These are phyloP conservation scores for Penicillium longicatenatum DNA, from an alignment of 495 filamentous ascomycete genomes.

Conservation along the genomic window DNA sequence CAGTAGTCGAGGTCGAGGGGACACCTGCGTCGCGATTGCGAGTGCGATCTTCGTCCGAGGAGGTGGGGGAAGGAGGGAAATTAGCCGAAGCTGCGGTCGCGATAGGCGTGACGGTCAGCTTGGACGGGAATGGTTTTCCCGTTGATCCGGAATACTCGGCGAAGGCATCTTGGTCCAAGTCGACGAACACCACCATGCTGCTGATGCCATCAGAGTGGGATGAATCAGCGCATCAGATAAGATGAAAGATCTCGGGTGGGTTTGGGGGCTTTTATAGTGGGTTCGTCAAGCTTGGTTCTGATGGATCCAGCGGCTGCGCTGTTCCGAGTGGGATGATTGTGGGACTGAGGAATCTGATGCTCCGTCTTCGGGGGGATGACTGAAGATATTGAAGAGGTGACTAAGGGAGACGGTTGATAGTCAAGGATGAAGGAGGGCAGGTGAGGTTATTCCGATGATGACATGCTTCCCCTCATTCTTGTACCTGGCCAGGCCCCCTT, in stretches of 20 bases:
- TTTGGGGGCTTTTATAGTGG: conserved; percentile 22
- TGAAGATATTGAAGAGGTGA: background rate
- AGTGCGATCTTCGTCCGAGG: conserved; percentile 21
- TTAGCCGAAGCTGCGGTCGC: conserved; percentile 10
- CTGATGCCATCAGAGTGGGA: conserved; percentile 30
- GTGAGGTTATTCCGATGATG: conserved; percentile 5
- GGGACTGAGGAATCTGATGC: conserved; percentile 23
- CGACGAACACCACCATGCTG: conserved; percentile 52
- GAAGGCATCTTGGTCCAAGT: conserved; percentile 42
- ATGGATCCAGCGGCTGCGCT: conserved; percentile 7
- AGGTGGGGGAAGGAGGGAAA: conserved; percentile 14
- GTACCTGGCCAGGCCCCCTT: conserved; percentile 1
- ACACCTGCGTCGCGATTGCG: conserved; percentile 12
- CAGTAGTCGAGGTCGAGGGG: background rate
- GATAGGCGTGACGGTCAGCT: conserved; percentile 23
- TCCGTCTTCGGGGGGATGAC: conserved; percentile 28
- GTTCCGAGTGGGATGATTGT: conserved; percentile 34
- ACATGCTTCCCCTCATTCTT: conserved; percentile 4
- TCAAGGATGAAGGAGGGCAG: background rate
- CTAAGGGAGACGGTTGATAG: background rate
- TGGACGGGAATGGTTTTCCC: conserved; percentile 29
- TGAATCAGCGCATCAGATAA: conserved; percentile 32
- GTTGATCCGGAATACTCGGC: conserved; percentile 24
- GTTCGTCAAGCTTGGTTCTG: conserved; percentile 9
- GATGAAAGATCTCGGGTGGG: conserved; percentile 12